phyloP scores from a whole-genome alignment of 192 early-diverging fungal genomes.

The Fimicolochytrium jonesii region DNA sequence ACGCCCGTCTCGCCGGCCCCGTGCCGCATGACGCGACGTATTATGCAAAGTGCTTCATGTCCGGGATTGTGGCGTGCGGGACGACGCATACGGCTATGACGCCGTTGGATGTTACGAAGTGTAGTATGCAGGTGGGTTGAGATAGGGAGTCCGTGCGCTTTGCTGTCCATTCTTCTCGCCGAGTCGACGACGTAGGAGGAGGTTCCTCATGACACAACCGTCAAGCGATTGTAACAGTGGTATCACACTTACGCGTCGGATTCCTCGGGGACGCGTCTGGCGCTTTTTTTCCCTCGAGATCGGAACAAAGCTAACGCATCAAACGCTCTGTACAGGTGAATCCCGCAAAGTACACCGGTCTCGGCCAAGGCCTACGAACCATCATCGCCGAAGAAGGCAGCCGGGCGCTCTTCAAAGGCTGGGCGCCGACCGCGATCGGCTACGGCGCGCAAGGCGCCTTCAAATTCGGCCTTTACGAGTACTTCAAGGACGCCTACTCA shows the following conservation, averaged over 20 bases:
- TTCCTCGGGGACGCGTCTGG: too few relatives aligned
- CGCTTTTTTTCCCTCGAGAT: too few relatives aligned
- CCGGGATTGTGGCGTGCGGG: slow-evolving; percentile 62
- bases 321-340: slow-evolving; percentile 33
- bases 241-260: too few relatives aligned
- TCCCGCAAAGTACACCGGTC: slow-evolving; percentile 25
- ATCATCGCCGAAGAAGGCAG: slow-evolving; percentile 59
- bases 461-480: slow-evolving; percentile 88
- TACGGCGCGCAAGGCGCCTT: slow-evolving; percentile 80
- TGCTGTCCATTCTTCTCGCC: too few relatives aligned
- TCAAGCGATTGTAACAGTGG: too few relatives aligned
- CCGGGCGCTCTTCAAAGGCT: slow-evolving; percentile 70
- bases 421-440: slow-evolving; percentile 70
- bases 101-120: slow-evolving; percentile 18
- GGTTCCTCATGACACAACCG: too few relatives aligned
- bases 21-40: slow-evolving; percentile 46
- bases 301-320: too few relatives aligned
- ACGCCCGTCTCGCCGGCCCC: slow-evolving; percentile 30
- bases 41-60: slow-evolving; percentile 58
- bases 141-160: too few relatives aligned
- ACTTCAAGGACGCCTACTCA: slow-evolving; percentile 75
- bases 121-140: background rate
- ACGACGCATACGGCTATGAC: slow-evolving; percentile 62
- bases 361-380: slow-evolving; percentile 30
- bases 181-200: too few relatives aligned